Evolutionary conservation across 164 flowering plant species (phyloP), one percentile per base, ranked within the genome.

Genomic region (Paratinospora sagittata): DNA sequence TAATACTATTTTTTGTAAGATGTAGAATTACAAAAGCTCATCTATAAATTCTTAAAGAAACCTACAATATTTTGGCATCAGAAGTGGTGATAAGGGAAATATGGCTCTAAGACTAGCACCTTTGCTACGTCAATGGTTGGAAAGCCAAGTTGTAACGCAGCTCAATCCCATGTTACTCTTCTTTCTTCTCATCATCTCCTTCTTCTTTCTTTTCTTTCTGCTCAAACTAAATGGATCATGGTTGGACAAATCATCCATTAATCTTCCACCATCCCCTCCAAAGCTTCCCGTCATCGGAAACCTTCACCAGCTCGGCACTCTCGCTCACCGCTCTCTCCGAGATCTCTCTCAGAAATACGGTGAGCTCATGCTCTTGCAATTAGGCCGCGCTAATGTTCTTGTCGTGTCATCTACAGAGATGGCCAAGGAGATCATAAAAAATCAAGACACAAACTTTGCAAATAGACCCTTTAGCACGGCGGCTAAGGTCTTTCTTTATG

Each of bases 341-440:
- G 67, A 69, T 8, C 75, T 81, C 0, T 75, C 80, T 4, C 19
- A 72, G 3, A 75, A 73, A 45, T 71, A 83, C 63, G 85, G 85
- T 9, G 76, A 78, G 12, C 9, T 81, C 6, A 75, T 83, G 80
- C 72, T 76, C 34, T 8, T 81, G 0, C 27, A 71, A 34, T 63
- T 78, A 3, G 85, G 82, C 23, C 60, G 21, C 7, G 23, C 64
- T n/a, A 26, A 27, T 8, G 47, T 60, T 33, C 21, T 68, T n/a
- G 62, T 63, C 43, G 80, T 75, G 70, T 81, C 83, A 2, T 82
- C 86, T 8, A 73, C 86, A 5, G 76, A 78, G 0, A 73, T 74
- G 0, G 88, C 85, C 21, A 39, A 33, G 0, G 85, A 83, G 67
- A 73, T 83, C 36, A 63, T 82, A 77, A 83, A 76, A 68, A 77